Percentiles rank a stretch among this genome's conserved stretches.
Evolutionary conservation across 768 basidiomycete species (phyloP).

Genomic region (Leccinum subgranulosum): DNA sequence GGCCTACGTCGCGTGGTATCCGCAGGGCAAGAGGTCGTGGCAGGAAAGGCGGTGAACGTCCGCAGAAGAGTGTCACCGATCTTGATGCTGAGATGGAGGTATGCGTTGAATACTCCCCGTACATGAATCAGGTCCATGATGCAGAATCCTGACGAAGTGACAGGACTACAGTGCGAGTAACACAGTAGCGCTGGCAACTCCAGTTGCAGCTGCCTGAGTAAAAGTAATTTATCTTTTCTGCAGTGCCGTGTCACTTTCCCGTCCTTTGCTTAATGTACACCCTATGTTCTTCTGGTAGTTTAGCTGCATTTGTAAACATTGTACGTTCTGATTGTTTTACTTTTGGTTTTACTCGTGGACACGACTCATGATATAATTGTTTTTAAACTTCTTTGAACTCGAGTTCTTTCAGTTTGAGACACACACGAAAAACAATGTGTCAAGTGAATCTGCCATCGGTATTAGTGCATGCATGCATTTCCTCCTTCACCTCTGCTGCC

Average conservation of each 20-base stretch:
- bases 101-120: constrained; percentile 17
- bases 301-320: constrained; percentile 20
- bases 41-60: constrained; percentile 53
- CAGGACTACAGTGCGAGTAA: constrained; percentile 71
- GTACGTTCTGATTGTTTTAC: constrained; percentile 14
- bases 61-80: constrained; percentile 80
- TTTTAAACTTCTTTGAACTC: no score
- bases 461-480: no score
- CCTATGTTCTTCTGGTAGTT: constrained; percentile 18
- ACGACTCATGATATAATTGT: no score
- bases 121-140: no score
- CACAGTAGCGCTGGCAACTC: constrained; percentile 41
- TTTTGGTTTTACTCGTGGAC: no score
- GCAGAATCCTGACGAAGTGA: neutral
- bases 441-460: no score
- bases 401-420: no score
- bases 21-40: constrained; percentile 45
- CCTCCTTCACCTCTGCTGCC: no score
- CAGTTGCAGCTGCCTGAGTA: constrained; percentile 32
- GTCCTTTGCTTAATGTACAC: no score
- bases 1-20: constrained; percentile 38
- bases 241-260: neutral
- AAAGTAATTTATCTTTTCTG: neutral
- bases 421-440: no score
- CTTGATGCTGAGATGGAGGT: constrained; percentile 99